Conservation (phyloP, 176 grass and related monocot species). For the Phoenix roebelenii region DNA sequence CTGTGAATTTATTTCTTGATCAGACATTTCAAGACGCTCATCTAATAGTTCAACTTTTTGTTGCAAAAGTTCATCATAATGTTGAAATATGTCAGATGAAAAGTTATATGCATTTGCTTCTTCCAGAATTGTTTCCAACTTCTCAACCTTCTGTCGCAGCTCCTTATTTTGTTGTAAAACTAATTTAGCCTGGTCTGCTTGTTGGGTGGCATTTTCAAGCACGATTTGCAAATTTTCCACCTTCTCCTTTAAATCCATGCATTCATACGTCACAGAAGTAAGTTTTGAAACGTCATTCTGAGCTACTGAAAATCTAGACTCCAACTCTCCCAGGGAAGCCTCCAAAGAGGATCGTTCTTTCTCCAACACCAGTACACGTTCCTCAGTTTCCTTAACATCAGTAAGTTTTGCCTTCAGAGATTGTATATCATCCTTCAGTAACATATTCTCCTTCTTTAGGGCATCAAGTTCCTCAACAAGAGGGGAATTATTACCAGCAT, state of each 20-base stretch:
- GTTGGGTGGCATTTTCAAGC: conserved; percentile 36
- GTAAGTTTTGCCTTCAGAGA: conserved; percentile 41
- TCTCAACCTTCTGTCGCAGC: conserved; percentile 40
- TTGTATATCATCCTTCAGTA: conserved; percentile 52
- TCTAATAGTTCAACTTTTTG: conserved; percentile 54
- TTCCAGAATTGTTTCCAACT: conserved; percentile 34
- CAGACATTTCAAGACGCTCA: conserved; percentile 48
- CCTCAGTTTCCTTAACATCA: conserved; percentile 51
- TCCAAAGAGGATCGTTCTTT: conserved; percentile 56
- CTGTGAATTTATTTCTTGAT: conserved; percentile 56
- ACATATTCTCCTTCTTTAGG: conserved; percentile 47
- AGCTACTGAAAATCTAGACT: conserved; percentile 38
- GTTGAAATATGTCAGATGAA: conserved; percentile 16
- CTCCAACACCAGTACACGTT: conserved; percentile 47
- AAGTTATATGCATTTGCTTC: conserved; percentile 45
- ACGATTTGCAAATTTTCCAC: conserved; percentile 49
- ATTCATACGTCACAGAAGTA: conserved; percentile 36
- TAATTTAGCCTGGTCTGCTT: conserved; percentile 35
- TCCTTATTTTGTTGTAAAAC: conserved; percentile 30
- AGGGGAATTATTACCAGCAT: conserved; percentile 18
- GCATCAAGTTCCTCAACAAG: conserved; percentile 34
- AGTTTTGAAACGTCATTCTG: conserved; percentile 47
- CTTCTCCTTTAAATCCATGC: conserved; percentile 46
- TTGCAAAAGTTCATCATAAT: conserved; percentile 53
- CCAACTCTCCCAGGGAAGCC: conserved; percentile 40